Evolutionary conservation across 768 basidiomycete genomes (phyloP), one percentile per base, ranked within the genome.

Genomic region (Termitomyces sp.): DNA sequence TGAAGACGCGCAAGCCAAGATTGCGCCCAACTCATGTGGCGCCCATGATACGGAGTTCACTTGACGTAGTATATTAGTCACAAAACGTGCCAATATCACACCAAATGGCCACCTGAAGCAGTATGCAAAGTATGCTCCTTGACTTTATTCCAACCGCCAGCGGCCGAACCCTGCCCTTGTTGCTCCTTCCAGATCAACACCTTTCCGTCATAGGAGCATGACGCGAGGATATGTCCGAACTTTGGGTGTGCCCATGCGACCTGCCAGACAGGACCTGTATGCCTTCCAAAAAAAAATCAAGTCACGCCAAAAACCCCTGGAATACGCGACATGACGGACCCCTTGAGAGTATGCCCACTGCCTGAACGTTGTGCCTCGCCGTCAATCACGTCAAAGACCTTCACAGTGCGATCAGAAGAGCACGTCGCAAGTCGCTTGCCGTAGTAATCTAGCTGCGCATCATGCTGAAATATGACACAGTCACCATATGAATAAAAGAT

Each of bases 41-140:
- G 96, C 96, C 97, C 97, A 99, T 0, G 93, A 92, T 21, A 98
- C 89, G 1, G 95, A 95, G 74, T 99, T 99, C 49, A 98, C 96
- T 96, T 46, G 14, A 12, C 31, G 28, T 12, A 10, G 7, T 19
- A 19, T 15, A 26, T 55, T 35, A 55, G 46, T 23, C 33, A 48
- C 23, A 21, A 58, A 12, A 12, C 10, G 15, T 2, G 8, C 5
- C 12, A 21, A 37, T 4, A 47, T 5, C 7, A 47, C 8, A 41
- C 0, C 15, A 14, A 2, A n/a, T 14, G 76, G 79, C 62, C 61
- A 94, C 94, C 94, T 59, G 93, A 96, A 3, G 95, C 97, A 48
- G 86, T 89, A 68, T 99, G 97, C 50, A 97, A 73, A 2, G 86
- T 87, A 67, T 98, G 96, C 72, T 98, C 97, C 69, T 97, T 96